phyloP scores from a whole-genome alignment of 352 stramenopile species.

The Pythium rhizo-oryzae region DNA sequence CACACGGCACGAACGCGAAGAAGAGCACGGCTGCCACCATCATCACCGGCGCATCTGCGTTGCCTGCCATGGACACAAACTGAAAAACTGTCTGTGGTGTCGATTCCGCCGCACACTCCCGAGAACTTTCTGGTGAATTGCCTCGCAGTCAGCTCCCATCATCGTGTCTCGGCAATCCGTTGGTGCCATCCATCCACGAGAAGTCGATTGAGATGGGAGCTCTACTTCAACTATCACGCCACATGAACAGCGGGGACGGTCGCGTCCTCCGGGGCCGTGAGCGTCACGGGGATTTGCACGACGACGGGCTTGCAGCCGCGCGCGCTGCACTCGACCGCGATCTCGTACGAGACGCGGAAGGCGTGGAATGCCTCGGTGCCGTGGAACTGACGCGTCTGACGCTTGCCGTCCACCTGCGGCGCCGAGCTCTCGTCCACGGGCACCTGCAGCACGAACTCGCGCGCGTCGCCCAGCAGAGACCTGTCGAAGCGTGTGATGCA shows the following conservation, averaged over 20 bases:
- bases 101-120: too few relatives aligned
- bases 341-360: background rate
- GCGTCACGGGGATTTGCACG: background rate
- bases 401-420: background rate
- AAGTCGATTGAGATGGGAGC: too few relatives aligned
- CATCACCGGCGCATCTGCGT: background rate
- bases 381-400: background rate
- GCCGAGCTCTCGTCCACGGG: background rate
- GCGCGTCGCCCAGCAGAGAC: background rate
- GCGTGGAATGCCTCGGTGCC: background rate
- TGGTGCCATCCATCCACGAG: too few relatives aligned
- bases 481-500: background rate
- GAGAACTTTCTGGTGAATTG: too few relatives aligned
- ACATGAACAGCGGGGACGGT: too few relatives aligned
- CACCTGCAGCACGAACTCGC: background rate
- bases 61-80: background rate
- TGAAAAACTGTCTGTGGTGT: too few relatives aligned
- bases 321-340: slow-evolving; percentile 1
- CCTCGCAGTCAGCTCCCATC: background rate
- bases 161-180: too few relatives aligned
- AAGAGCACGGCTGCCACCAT: background rate
- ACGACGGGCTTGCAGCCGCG: background rate
- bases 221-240: too few relatives aligned
- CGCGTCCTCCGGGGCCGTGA: background rate
- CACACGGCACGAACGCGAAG: background rate